These are phyloP conservation scores for Ramicandelaber brevisporus DNA, from an alignment of 192 early-diverging fungal species.

Conservation along the genomic window DNA sequence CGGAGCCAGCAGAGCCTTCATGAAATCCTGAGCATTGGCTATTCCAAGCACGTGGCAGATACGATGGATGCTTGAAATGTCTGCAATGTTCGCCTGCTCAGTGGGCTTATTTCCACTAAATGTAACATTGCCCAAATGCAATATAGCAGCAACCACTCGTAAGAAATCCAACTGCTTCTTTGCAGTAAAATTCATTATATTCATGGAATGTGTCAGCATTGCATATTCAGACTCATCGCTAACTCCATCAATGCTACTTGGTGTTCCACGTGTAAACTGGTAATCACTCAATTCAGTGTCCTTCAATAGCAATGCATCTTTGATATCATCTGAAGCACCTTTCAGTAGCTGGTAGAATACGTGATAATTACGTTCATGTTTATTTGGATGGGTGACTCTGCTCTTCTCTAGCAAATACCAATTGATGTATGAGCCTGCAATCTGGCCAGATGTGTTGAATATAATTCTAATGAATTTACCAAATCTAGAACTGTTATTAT, in stretches of 20 bases:
- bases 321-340: constrained; percentile 42
- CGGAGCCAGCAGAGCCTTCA: constrained; percentile 62
- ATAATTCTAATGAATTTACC: constrained; percentile 98
- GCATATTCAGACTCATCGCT: constrained; percentile 69
- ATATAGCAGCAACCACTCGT: constrained; percentile 55
- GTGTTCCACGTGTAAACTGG: constrained; percentile 56
- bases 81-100: constrained; percentile 66
- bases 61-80: constrained; percentile 48
- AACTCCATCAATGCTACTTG: constrained; percentile 75
- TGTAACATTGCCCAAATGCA: constrained; percentile 85
- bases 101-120: constrained; percentile 49
- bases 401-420: constrained; percentile 96
- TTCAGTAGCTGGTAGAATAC: constrained; percentile 96
- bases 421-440: constrained; percentile 90
- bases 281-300: constrained; percentile 55
- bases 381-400: constrained; percentile 74
- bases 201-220: constrained; percentile 44
- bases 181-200: constrained; percentile 46
- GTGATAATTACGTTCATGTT: constrained; percentile 88
- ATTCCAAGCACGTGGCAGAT: constrained; percentile 90
- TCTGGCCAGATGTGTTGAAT: constrained; percentile 63
- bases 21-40: constrained; percentile 62
- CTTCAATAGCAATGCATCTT: constrained; percentile 51
- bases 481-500: constrained; percentile 97
- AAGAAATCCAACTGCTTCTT: constrained; percentile 66